Conservation (phyloP, 176 grass and related monocot genomes). For the Miscanthus lutarioriparius region DNA sequence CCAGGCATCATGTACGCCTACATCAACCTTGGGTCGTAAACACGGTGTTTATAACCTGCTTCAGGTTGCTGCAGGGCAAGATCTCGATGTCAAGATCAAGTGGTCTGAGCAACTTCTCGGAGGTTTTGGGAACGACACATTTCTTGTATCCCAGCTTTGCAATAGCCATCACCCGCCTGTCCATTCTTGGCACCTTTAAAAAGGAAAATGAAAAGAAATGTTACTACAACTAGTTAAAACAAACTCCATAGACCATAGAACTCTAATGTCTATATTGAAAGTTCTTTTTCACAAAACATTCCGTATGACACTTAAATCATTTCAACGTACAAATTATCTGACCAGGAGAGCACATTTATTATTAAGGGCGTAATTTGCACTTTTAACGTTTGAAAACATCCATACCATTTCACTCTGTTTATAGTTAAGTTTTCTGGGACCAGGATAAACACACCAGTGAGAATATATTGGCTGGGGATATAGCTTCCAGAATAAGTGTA, state of each 20-base stretch:
- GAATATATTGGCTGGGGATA: constrained; percentile 14
- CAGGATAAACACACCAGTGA: not conserved
- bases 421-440: not conserved
- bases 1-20: not conserved
- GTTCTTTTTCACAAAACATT: not conserved
- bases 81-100: constrained; percentile 60
- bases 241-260: not conserved
- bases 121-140: constrained; percentile 70
- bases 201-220: constrained; percentile 3
- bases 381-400: not conserved
- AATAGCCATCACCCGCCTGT: constrained; percentile 73
- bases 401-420: not conserved
- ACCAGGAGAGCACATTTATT: not conserved
- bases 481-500: not conserved
- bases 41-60: constrained; percentile 74
- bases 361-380: not conserved
- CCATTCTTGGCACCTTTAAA: constrained; percentile 89
- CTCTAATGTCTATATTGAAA: not conserved
- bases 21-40: constrained; percentile 40
- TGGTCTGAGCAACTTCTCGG: constrained; percentile 51
- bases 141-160: constrained; percentile 79
- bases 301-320: not conserved
- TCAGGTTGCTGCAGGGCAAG: constrained; percentile 78
- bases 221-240: not conserved
- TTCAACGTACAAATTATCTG: not conserved